Conservation (phyloP, 2,329 filamentous ascomycete species). For the Exophiala oligosperma region DNA sequence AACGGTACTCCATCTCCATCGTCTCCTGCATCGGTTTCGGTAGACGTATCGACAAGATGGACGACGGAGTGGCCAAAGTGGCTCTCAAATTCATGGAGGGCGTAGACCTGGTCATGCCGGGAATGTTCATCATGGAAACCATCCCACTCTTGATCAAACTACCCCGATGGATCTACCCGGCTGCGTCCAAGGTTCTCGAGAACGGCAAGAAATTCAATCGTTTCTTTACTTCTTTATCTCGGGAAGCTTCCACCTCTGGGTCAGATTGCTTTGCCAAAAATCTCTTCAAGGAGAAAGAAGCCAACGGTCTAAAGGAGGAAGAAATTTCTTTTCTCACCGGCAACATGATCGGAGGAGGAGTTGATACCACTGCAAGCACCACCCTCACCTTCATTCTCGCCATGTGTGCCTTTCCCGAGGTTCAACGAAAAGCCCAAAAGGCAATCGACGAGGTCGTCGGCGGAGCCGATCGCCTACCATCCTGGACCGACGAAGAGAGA, state of each 20-base stretch:
- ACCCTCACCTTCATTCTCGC: constrained; percentile 34
- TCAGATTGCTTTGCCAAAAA: constrained; percentile 42
- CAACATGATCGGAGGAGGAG: constrained; percentile 39
- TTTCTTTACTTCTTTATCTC: constrained; percentile 55
- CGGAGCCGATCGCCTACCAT: constrained; percentile 37
- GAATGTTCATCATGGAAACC: constrained; percentile 21
- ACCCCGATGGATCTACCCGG: constrained; percentile 26
- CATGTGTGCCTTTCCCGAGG: constrained; percentile 45
- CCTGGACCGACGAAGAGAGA: constrained; percentile 38
- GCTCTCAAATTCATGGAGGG: constrained; percentile 25
- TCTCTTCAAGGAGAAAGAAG: constrained; percentile 50
- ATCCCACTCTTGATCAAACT: constrained; percentile 43
- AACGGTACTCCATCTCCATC: constrained; percentile 44
- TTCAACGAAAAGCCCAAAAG: constrained; percentile 46
- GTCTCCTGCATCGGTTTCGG: constrained; percentile 44
- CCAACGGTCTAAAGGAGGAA: constrained; percentile 45
- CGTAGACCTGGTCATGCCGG: constrained; percentile 21
- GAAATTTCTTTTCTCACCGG: constrained; percentile 51
- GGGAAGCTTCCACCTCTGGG: constrained; percentile 49
- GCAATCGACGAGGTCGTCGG: constrained; percentile 47
- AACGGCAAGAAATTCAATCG: constrained; percentile 48
- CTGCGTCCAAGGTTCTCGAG: constrained; percentile 9
- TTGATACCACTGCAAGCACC: constrained; percentile 34
- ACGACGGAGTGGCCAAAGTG: constrained; percentile 50
- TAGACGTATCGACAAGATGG: constrained; percentile 40